Conservation (phyloP, 352 stramenopile species). For the Pythium myriotylum region DNA sequence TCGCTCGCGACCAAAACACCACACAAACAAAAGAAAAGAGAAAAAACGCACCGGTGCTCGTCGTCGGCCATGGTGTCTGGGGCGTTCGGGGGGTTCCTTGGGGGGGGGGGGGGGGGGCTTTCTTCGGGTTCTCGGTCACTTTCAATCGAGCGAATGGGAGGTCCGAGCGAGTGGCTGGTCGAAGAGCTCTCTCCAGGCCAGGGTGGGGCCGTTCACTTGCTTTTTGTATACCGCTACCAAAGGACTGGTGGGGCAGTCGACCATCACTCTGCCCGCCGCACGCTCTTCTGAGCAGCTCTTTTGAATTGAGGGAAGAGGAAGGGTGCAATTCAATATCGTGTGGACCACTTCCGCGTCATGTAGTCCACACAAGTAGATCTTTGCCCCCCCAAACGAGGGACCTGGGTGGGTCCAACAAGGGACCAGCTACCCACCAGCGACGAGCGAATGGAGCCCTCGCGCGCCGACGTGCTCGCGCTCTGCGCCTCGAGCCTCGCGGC, state of each 20-base stretch:
- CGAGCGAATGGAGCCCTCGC: background rate
- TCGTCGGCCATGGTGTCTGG: conserved; percentile 79
- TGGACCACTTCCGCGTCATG: too few species aligned
- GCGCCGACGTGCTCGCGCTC: conserved; percentile 51
- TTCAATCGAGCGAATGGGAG: conserved; percentile 41
- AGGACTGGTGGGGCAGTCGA: conserved; percentile 47
- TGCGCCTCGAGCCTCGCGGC: conserved; percentile 49
- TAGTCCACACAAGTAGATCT: too few species aligned
- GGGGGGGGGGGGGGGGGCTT: conserved; percentile 25
- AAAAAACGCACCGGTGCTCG: conserved; percentile 77
- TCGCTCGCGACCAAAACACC: too few species aligned
- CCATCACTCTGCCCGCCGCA: conserved; percentile 29
- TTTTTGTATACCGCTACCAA: conserved; percentile 66
- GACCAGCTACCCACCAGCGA: conserved; percentile 27
- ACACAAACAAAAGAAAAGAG: too few species aligned
- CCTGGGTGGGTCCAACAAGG: conserved; percentile 14
- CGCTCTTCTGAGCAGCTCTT: conserved; percentile 3
- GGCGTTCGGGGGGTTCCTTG: conserved; percentile 25
- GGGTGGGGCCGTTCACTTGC: conserved; percentile 43
- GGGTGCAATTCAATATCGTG: conserved; percentile 19
- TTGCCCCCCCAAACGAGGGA: conserved; percentile 15
- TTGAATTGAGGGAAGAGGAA: background rate
- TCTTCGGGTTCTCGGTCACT: conserved; percentile 33
- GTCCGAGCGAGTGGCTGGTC: conserved; percentile 35
- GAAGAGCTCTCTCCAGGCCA: too few species aligned